A percentile compares a stretch with the other conserved stretches of the same genome.
These are phyloP conservation scores for Cystoderma amianthinum DNA, from an alignment of 768 basidiomycete species.

Conservation along the genomic window DNA sequence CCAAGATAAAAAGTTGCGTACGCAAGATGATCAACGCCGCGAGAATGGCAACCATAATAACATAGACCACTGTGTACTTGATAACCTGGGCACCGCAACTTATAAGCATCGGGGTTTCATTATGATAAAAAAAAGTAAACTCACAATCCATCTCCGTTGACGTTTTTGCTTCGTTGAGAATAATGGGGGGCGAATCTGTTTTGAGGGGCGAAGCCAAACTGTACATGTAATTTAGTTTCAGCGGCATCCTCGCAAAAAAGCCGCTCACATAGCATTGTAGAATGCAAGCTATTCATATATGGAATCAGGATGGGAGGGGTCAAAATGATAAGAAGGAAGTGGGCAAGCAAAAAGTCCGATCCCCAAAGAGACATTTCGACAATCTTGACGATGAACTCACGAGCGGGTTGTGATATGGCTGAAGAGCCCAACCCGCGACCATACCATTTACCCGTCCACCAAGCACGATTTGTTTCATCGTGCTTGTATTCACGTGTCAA, in stretches of 20 bases:
- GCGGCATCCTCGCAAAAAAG: constrained; percentile 2
- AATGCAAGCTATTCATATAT: constrained; percentile 82
- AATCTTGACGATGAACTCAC: constrained; percentile 97
- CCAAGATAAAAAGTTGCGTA: constrained; percentile 48
- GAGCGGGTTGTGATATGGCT: constrained; percentile 90
- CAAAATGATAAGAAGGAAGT: constrained; percentile 81
- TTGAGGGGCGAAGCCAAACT: constrained; percentile 96
- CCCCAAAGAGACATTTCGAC: constrained; percentile 97
- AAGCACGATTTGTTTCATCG: constrained; percentile 96
- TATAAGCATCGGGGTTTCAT: background rate
- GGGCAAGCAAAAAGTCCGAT: constrained; percentile 86
- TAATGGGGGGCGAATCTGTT: constrained; percentile 88
- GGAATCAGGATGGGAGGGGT: constrained; percentile 83
- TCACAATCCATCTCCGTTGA: constrained; percentile 84
- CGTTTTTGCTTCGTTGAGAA: constrained; percentile 94
- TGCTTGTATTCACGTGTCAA: constrained; percentile 97
- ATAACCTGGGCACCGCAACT: constrained; percentile 40
- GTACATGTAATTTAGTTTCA: constrained; percentile 1
- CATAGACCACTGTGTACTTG: constrained; percentile 83
- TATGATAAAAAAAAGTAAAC: constrained; percentile 16
- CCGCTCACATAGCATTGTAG: constrained; percentile 83
- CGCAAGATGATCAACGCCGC: constrained; percentile 80
- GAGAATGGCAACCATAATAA: constrained; percentile 66
- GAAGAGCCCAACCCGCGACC: constrained; percentile 88
- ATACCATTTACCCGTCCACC: constrained; percentile 99